Base-by-base conservation (phyloP, 2,329 filamentous ascomycete species). In the Thermoascus crustaceus region DNA sequence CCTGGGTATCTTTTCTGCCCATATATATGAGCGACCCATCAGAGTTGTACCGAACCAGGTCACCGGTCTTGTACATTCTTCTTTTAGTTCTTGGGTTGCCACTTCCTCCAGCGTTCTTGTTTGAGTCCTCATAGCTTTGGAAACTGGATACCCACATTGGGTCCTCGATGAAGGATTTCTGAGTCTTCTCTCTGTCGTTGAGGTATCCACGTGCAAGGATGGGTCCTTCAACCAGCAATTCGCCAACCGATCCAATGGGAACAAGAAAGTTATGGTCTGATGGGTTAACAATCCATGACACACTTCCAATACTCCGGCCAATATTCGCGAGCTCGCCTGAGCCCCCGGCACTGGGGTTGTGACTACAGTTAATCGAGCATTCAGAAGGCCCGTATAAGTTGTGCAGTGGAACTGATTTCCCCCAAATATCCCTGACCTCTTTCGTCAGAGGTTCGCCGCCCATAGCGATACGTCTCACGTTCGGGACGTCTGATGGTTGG, bases 1-100 rank as follows among this genome's bases (percentile, higher is more conserved):
- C 70, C 50, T 76, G 76, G 17, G 68, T 68, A 42, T 80, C 77
- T 43, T 73, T 75, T 27, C 78, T 33, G 8, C 49, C 47, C 2
- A 50, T 22, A 35, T 44, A 53, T 2, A 32, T 11, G 4, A 46
- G 37, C 4, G 41, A 37, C 1, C 48, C 50, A 30, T 52, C 35
- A 4, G 39, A 25, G 18, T 47, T 42, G 8, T 50, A 49, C 25
- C 41, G 29, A 7, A 46, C 43, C 5, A 55, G 37, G 37, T 55
- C 52, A 2, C 52, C 52, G 6, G 52, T 53, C 27, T 47, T 51
- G 26, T 53, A 55, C 11, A 50, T n/a, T 26, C 25, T 20, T 18
- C 19, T 35, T 18, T 13, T 29, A 14, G 6, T 11, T 14, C 7
- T 25, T 4, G 19, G 13, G 20, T 16, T 33, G 4, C 21, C 14